Conservation (phyloP, 129 eudicot species). For the Heracleum sosnowskyi region DNA sequence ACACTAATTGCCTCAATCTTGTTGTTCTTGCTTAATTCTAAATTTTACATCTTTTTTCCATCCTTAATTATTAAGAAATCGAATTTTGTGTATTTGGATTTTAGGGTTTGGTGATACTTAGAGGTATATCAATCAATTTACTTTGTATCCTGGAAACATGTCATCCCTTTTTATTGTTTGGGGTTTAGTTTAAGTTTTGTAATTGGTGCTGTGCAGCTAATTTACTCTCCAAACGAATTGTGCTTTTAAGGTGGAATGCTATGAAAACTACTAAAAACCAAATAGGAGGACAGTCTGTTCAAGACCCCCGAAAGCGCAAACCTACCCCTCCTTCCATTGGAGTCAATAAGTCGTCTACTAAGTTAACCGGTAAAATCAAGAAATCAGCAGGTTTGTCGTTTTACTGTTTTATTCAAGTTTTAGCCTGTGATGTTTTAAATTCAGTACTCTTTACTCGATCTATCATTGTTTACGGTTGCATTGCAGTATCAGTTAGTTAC, state of each 20-base stretch:
- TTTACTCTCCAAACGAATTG: no score
- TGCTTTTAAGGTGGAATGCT: background rate
- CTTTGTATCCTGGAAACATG: background rate
- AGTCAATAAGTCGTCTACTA: background rate
- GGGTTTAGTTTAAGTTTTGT: background rate
- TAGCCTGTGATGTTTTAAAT: no score
- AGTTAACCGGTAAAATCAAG: background rate
- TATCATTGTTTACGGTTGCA: background rate
- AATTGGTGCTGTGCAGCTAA: background rate
- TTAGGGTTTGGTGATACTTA: no score
- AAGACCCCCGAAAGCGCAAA: background rate
- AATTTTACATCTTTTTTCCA: no score
- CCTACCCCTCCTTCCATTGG: background rate
- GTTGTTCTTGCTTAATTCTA: no score
- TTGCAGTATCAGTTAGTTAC: background rate
- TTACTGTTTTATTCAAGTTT: no score
- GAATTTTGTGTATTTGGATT: no score
- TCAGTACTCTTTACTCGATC: background rate
- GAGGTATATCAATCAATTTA: no score
- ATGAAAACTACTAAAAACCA: background rate
- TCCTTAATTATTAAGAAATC: no score
- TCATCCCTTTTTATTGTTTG: no score
- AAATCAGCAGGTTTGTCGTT: background rate
- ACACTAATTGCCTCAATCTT: no score
- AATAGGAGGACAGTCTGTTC: background rate